Evolutionary conservation across 805 yeast species (phyloP).

Genomic region (Yarrowia sp.): DNA sequence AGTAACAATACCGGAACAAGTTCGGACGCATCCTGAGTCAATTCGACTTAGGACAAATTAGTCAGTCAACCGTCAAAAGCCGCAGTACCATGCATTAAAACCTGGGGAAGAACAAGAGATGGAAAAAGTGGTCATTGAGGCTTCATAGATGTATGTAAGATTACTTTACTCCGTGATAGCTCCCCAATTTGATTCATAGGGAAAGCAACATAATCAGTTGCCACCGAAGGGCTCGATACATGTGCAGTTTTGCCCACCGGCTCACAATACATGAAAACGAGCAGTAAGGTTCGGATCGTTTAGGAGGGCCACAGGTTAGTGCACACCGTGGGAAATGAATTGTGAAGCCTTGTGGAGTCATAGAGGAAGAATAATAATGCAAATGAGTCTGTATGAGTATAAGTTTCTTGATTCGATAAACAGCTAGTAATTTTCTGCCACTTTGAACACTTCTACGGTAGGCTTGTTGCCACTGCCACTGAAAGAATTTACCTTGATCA

Average conservation of each 20-base stretch:
- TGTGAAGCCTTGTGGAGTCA: background rate
- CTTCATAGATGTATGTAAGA: no score
- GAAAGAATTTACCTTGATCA: background rate
- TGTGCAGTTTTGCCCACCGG: background rate
- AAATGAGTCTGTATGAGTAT: no score
- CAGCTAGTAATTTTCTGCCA: no score
- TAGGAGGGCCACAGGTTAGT: constrained; percentile 9
- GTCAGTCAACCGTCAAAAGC: constrained; percentile 33
- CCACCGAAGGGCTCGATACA: no score
- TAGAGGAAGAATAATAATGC: no score
- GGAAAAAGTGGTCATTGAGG: no score
- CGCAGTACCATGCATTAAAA: constrained; percentile 13
- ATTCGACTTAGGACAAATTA: background rate
- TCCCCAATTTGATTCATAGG: no score
- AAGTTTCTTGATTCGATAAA: no score
- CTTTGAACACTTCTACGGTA: no score
- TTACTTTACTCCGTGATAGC: no score
- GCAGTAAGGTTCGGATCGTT: constrained; percentile 1
- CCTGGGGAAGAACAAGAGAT: constrained; percentile 1
- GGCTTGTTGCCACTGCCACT: no score
- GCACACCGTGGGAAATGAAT: background rate
- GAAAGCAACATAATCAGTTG: no score
- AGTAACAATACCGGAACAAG: constrained; percentile 10
- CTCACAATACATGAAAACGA: background rate
- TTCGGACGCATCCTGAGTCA: constrained; percentile 13